Evolutionary conservation across 352 stramenopile genomes (phyloP), one percentile per base, ranked within the genome.

Genomic region (Phytophthora pistaciae): DNA sequence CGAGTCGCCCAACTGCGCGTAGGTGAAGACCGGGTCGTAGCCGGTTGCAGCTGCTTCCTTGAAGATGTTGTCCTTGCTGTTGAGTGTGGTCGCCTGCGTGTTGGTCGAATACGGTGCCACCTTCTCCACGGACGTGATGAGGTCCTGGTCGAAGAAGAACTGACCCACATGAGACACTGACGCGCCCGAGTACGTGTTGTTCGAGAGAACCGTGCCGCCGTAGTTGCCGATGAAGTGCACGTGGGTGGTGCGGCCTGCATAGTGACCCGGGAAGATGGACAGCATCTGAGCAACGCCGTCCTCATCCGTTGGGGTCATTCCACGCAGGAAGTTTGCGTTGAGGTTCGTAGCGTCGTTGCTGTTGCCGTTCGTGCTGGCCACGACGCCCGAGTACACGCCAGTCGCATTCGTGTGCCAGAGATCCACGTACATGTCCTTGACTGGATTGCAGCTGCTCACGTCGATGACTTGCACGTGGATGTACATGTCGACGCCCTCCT

Each of bases 341-440:
- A 75, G 10, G 42, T 78, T 78, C 18, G 50, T 60, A 9, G 21
- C 8, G 25, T 78, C 56, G 1, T 42, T 64, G 29, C 52, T 69
- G 61, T 66, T 60, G 8, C 66, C 71, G 29, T 78, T 78, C 8
- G 48, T 68, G n/a, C 40, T 50, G 5, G 71, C 71, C 18, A 78
- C 60, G 0, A 78, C 61, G 27, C 71, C 71, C 5, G 71, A 74
- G 61, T 78, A 78, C 7, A 75, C 71, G 2, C 66, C 71, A 1
- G 71, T 75, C 7, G 61, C 42, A 23, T 78, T 78, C 2, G 66
- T 21, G 61, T 78, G 71, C 71, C 71, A 78, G n/a, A 75, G 44
- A 31, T 78, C 66, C 4, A 78, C 31, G 54, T 74, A 71, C 59
- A 78, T 64, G 21, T 71, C 16, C 21, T 59, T 36, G n/a, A 78